Conservation (phyloP, 148 eudicot genomes). For the Agrostemma githago region DNA sequence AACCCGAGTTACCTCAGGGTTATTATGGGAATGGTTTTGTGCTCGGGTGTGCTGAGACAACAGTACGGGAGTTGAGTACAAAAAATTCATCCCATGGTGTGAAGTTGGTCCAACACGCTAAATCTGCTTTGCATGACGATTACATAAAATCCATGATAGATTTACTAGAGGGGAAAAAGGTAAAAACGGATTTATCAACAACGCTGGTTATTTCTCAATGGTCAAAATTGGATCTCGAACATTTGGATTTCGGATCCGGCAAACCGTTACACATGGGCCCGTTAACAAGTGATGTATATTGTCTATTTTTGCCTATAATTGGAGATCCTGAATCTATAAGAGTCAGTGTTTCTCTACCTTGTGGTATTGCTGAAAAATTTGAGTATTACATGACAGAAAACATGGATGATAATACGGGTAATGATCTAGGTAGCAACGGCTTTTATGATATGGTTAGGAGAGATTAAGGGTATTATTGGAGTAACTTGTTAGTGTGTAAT, state of each 20-base stretch:
- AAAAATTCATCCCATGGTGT: conserved; percentile 48
- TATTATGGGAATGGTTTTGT: conserved; percentile 84
- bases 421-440: conserved; percentile 26
- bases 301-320: conserved; percentile 68
- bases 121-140: conserved; percentile 42
- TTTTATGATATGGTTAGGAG: conserved; percentile 3
- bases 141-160: conserved; percentile 56
- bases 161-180: conserved; percentile 54
- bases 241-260: conserved; percentile 80
- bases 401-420: conserved; percentile 15
- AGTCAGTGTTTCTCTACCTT: conserved; percentile 72
- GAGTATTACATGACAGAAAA: conserved; percentile 58
- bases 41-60: conserved; percentile 72
- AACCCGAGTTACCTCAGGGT: conserved; percentile 51
- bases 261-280: conserved; percentile 82
- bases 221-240: conserved; percentile 75
- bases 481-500: background rate
- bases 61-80: conserved; percentile 43
- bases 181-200: conserved; percentile 46
- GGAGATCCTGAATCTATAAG: conserved; percentile 46
- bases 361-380: conserved; percentile 44
- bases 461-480: conserved; percentile 13
- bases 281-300: conserved; percentile 67
- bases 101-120: conserved; percentile 70
- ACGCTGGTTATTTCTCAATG: conserved; percentile 83